Conservation (phyloP, 257 asterid genomes). For the Solanum sparsipilum region DNA sequence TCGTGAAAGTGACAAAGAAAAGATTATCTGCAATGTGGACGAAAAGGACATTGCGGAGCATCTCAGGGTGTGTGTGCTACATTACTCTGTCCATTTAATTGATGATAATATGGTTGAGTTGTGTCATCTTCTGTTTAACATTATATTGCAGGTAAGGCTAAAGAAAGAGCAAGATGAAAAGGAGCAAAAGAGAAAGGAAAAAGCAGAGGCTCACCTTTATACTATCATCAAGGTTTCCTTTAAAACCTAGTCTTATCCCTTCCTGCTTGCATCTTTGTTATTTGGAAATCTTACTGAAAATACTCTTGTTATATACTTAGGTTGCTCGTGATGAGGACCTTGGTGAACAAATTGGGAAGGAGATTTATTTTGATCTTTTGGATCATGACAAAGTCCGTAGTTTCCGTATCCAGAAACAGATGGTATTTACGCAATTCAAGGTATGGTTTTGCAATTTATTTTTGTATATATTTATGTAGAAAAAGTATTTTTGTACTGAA, state of each 20-base stretch:
- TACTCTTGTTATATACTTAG: slow-evolving; percentile 18
- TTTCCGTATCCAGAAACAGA: slow-evolving; percentile 76
- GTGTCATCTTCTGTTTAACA: background rate
- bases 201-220: slow-evolving; percentile 80
- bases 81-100: background rate
- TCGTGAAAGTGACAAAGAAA: slow-evolving; percentile 72
- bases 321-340: slow-evolving; percentile 82
- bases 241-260: background rate
- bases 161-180: slow-evolving; percentile 81
- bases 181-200: slow-evolving; percentile 68
- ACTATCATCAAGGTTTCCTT: slow-evolving; percentile 61
- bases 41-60: slow-evolving; percentile 84
- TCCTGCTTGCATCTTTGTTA: background rate
- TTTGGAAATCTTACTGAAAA: background rate
- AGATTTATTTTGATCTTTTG: slow-evolving; percentile 75
- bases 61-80: slow-evolving; percentile 45
- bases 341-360: slow-evolving; percentile 62
- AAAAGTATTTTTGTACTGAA: background rate
- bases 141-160: slow-evolving; percentile 43
- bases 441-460: slow-evolving; percentile 20
- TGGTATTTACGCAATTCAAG: slow-evolving; percentile 56
- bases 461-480: background rate
- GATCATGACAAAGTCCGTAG: slow-evolving; percentile 80
- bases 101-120: slow-evolving; percentile 1
- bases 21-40: slow-evolving; percentile 69